Evolutionary conservation across 352 stramenopile species (phyloP).

Genomic region (Pythium diclinum): DNA sequence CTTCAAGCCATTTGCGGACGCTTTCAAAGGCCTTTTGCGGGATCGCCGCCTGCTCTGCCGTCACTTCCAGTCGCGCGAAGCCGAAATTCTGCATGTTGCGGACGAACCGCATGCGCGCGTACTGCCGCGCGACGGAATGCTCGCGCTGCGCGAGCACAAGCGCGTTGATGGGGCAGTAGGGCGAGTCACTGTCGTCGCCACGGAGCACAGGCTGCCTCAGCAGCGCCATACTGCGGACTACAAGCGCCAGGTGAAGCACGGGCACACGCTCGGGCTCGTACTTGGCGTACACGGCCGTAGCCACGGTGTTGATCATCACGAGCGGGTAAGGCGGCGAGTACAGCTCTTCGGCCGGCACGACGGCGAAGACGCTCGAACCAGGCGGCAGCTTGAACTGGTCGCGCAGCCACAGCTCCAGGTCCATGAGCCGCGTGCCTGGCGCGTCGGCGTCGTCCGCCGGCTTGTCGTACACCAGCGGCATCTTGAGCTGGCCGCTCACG

Average conservation of each 20-base stretch:
- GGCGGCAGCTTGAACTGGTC: constrained; percentile 51
- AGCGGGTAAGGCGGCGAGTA: constrained; percentile 78
- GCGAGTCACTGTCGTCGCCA: constrained; percentile 47
- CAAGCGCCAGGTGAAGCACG: constrained; percentile 59
- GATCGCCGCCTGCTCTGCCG: constrained; percentile 55
- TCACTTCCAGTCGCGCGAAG: constrained; percentile 71
- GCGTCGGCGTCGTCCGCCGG: constrained; percentile 16
- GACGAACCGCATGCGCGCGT: constrained; percentile 57
- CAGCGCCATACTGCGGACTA: constrained; percentile 58
- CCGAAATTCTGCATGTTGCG: constrained; percentile 69
- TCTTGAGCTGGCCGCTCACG: constrained; percentile 44
- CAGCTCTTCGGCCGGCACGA: constrained; percentile 69
- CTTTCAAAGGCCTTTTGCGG: constrained; percentile 47
- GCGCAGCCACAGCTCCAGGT: constrained; percentile 73
- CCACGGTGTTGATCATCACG: constrained; percentile 79
- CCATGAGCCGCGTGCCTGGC: constrained; percentile 54
- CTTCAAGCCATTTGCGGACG: constrained; percentile 60
- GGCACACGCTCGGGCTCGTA: constrained; percentile 43
- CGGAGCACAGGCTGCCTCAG: constrained; percentile 53
- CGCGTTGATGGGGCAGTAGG: constrained; percentile 66
- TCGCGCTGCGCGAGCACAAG: constrained; percentile 27
- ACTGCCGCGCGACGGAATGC: constrained; percentile 47
- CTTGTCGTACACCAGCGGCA: constrained; percentile 70
- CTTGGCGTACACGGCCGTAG: constrained; percentile 36
- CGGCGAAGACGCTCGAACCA: constrained; percentile 68